These are phyloP conservation scores for Rubia peregrina DNA, from an alignment of 305 asterid species.

Conservation along the genomic window DNA sequence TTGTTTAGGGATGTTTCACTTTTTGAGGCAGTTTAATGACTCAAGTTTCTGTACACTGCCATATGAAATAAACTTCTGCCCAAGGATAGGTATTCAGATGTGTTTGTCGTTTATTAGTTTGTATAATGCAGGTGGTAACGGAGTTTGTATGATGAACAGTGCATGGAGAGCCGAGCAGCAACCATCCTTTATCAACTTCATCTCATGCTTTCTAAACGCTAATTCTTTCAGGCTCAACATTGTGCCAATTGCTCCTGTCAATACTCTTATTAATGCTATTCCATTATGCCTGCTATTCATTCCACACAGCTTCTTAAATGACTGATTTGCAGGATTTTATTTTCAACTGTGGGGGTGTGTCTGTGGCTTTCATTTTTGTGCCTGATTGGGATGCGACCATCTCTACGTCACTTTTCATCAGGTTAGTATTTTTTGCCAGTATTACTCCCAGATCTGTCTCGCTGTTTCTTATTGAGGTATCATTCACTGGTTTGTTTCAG, in stretches of 20 bases:
- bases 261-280: constrained; percentile 17
- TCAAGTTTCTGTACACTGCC: neutral
- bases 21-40: neutral
- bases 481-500: constrained; percentile 31
- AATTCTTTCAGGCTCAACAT: constrained; percentile 61
- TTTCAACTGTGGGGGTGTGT: constrained; percentile 80
- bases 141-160: constrained; percentile 81
- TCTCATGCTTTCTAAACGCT: constrained; percentile 57
- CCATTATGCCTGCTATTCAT: neutral
- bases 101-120: neutral
- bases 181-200: constrained; percentile 76
- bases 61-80: neutral
- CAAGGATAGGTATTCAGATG: neutral
- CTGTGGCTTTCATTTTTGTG: constrained; percentile 72
- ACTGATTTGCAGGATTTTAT: constrained; percentile 74
- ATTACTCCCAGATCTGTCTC: constrained; percentile 4
- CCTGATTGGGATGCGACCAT: constrained; percentile 53
- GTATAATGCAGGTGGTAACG: constrained; percentile 44
- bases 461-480: constrained; percentile 14
- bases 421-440: constrained; percentile 30
- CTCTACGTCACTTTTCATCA: constrained; percentile 40
- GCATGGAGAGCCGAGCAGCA: constrained; percentile 75
- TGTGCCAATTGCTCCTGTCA: constrained; percentile 75
- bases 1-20: neutral
- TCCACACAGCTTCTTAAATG: constrained; percentile 12